Conservation (phyloP, 1,284 basidiomycete species). For the Phlebopus sp. region DNA sequence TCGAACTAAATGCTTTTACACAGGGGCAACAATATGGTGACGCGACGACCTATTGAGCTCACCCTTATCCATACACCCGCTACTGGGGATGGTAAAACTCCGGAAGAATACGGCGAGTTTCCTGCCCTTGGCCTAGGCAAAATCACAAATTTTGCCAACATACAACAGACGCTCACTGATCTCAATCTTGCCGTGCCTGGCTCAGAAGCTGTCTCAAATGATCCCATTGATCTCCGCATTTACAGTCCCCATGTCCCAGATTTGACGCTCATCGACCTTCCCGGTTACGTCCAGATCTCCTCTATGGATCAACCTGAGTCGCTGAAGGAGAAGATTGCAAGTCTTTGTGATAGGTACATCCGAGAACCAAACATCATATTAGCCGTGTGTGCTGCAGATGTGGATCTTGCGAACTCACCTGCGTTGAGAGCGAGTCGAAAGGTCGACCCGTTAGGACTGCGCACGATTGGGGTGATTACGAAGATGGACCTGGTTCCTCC, state of each 20-base stretch:
- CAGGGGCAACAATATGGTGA: conserved; percentile 99
- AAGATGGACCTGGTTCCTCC: conserved; percentile 98
- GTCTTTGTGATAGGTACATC: conserved; percentile 94
- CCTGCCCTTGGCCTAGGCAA: conserved; percentile 85
- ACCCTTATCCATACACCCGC: conserved; percentile 91
- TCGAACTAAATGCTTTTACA: conserved; percentile 11
- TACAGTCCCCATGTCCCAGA: conserved; percentile 96
- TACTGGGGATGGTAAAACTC: conserved; percentile 46
- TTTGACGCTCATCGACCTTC: conserved; percentile 94
- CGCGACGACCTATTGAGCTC: conserved; percentile 94
- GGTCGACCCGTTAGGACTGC: conserved; percentile 91
- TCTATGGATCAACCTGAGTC: conserved; percentile 95
- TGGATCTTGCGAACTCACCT: conserved; percentile 97
- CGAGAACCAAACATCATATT: conserved; percentile 97
- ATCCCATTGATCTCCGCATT: conserved; percentile 95
- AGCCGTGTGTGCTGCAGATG: conserved; percentile 96
- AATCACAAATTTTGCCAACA: conserved; percentile 85
- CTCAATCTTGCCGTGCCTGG: conserved; percentile 92
- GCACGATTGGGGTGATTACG: conserved; percentile 97
- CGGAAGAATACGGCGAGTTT: conserved; percentile 91
- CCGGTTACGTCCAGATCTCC: conserved; percentile 95
- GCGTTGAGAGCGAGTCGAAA: conserved; percentile 90
- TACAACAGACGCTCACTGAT: conserved; percentile 92
- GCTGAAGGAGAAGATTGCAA: conserved; percentile 89
- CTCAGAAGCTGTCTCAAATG: conserved; percentile 87